Evolutionary conservation across 1,284 basidiomycete genomes (phyloP).

Genomic region (Ustanciosporium gigantosporum): DNA sequence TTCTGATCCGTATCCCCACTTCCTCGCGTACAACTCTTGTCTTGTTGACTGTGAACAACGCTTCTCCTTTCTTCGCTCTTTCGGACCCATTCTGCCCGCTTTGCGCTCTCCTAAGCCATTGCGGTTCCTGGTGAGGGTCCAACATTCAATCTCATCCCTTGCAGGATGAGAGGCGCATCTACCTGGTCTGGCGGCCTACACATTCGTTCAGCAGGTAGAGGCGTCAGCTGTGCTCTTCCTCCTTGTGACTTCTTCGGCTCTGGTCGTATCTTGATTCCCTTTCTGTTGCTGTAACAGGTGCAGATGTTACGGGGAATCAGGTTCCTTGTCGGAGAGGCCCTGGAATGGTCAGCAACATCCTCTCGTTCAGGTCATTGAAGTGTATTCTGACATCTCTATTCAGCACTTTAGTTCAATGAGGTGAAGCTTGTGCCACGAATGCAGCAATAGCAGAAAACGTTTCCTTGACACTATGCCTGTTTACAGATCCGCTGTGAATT

Average conservation of each 20-base stretch:
- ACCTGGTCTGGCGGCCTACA: conserved; percentile 31
- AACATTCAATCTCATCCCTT: conserved; percentile 17
- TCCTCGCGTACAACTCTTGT: no score
- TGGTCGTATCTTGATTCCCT: conserved; percentile 5
- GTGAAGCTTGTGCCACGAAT: no score
- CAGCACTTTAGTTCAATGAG: no score
- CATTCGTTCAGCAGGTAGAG: conserved; percentile 29
- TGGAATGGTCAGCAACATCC: conserved; percentile 27
- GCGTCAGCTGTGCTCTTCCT: conserved; percentile 20
- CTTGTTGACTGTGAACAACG: no score
- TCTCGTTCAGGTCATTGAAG: no score
- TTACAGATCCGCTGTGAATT: no score
- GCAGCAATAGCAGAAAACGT: no score
- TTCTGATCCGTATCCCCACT: neutral
- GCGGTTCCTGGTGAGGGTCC: conserved; percentile 50
- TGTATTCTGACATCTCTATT: no score
- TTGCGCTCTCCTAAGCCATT: conserved; percentile 35
- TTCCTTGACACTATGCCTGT: no score
- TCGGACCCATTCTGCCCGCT: conserved; percentile 46
- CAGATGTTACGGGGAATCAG: conserved; percentile 6
- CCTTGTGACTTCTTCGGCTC: conserved; percentile 8
- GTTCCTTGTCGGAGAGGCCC: conserved; percentile 18
- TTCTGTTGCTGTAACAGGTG: conserved; percentile 39
- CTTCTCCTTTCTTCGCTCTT: conserved; percentile 1
- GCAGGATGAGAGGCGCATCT: conserved; percentile 12